Evolutionary conservation across 345 rosid species (phyloP), one percentile per base, ranked within the genome.

Genomic region (Ceriops decandra): DNA sequence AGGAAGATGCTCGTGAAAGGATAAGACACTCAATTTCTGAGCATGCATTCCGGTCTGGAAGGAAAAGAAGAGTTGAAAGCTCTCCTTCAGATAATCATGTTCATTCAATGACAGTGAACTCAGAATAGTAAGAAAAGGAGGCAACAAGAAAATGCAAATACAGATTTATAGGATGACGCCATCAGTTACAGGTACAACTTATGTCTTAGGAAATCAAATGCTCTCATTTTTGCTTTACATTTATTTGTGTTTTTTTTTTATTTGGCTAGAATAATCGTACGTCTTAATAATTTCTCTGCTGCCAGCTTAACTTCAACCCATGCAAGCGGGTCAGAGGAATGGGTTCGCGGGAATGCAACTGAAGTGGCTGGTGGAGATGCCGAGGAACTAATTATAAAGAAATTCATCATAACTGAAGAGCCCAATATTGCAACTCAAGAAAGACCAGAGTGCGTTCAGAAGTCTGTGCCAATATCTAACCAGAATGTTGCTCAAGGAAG

Each of bases 41-140:
- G 38, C 71, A 80, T 68, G 67, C 38, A 54, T 72, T 63, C 77
- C 83, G 79, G 69, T 78, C 77, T 60, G 84, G 85, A 68, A 82
- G 80, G 78, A 93, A 88, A 76, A 81, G 92, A 73, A 79, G 85
- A 72, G 72, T 77, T 68, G 72, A 70, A 6, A 53, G 78, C 77
- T 72, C 72, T 59, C 72, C 63, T 35, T 52, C 70, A 20, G 66
- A 64, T 67, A 78, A 74, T 53, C 31, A 74, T 33, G 64, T 68
- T 35, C 82, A 77, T 75, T 63, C 72, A 66, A 60, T 38, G 49
- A 57, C 46, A 53, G 69, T 58, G 67, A 68, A 62, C 60, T 33
- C 76, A 64, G 64, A 72, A 63, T 66, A 79, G 76, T 68, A 90
- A 85, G 81, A 93, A 76, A 69, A 86, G 82, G 74, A 80, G 72